Conservation (phyloP, 345 rosid species). For the Lepidium aucheri region DNA sequence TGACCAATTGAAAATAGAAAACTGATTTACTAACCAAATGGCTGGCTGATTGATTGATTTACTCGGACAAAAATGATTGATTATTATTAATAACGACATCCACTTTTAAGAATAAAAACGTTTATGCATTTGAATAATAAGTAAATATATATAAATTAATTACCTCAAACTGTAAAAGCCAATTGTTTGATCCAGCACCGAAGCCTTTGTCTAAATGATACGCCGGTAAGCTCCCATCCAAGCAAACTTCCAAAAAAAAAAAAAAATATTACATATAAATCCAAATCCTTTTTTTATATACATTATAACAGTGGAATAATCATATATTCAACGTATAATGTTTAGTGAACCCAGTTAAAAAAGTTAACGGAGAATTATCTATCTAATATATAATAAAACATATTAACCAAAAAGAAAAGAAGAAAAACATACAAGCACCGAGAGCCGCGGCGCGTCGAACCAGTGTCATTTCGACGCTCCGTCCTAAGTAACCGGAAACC, state of each 20-base stretch:
- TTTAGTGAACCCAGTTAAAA: neutral
- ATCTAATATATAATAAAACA: neutral
- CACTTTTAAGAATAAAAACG: neutral
- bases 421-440: conserved; percentile 55
- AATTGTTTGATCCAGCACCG: conserved; percentile 69
- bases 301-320: neutral
- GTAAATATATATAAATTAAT: neutral
- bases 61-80: neutral
- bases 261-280: neutral
- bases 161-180: conserved; percentile 97
- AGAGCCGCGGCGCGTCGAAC: conserved; percentile 49
- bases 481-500: conserved; percentile 21
- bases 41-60: neutral
- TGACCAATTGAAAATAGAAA: neutral
- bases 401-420: neutral
- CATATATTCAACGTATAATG: neutral
- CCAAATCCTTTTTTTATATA: neutral
- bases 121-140: neutral
- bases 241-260: conserved; percentile 44
- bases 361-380: neutral
- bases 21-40: neutral
- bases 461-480: conserved; percentile 59
- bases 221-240: conserved; percentile 96
- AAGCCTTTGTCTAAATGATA: conserved; percentile 75
- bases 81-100: neutral